A percentile compares a stretch with the other conserved stretches of the same genome.
Conservation (phyloP, 805 yeast genomes). For the Ogataea glucozyma region DNA sequence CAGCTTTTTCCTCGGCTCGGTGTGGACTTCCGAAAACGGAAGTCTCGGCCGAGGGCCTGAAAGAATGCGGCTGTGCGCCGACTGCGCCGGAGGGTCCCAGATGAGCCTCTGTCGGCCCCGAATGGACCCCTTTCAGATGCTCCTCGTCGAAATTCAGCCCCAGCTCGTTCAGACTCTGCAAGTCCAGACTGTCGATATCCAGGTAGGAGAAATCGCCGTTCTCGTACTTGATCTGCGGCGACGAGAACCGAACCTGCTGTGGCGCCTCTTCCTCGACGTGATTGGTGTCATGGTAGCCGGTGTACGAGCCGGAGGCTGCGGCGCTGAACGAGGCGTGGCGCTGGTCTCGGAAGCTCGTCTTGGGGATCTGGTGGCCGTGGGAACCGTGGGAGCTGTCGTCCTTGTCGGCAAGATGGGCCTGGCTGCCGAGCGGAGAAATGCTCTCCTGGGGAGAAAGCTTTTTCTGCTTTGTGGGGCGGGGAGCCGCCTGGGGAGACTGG, state of each 20-base stretch:
- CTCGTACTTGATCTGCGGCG: conserved; percentile 58
- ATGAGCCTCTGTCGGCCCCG: conserved; percentile 15
- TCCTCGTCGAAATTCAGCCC: conserved; percentile 21
- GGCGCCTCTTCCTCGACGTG: conserved; percentile 47
- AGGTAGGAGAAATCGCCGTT: conserved; percentile 36
- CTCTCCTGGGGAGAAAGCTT: conserved; percentile 16
- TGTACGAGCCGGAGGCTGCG: conserved; percentile 58
- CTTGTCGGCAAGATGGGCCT: conserved; percentile 1
- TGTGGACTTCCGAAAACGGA: conserved; percentile 4
- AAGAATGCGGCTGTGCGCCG: too few species aligned
- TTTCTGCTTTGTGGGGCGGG: conserved; percentile 18
- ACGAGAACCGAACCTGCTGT: conserved; percentile 73
- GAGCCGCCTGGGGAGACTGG: conserved; percentile 19
- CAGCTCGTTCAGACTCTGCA: conserved; percentile 26
- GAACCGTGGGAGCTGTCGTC: conserved; percentile 1
- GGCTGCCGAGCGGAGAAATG: conserved; percentile 18
- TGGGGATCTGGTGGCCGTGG: conserved; percentile 4
- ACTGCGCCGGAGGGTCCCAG: conserved; percentile 4
- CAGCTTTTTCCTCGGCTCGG: too few species aligned
- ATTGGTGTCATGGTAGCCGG: conserved; percentile 35
- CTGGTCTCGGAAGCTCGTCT: conserved; percentile 30
- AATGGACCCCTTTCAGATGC: conserved; percentile 6
- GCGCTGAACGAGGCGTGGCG: conserved; percentile 68
- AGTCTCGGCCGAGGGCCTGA: conserved; percentile 17
- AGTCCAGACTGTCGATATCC: conserved; percentile 34